These are phyloP conservation scores for Penicillium daleae DNA, from an alignment of 495 filamentous ascomycete species.

Conservation along the genomic window DNA sequence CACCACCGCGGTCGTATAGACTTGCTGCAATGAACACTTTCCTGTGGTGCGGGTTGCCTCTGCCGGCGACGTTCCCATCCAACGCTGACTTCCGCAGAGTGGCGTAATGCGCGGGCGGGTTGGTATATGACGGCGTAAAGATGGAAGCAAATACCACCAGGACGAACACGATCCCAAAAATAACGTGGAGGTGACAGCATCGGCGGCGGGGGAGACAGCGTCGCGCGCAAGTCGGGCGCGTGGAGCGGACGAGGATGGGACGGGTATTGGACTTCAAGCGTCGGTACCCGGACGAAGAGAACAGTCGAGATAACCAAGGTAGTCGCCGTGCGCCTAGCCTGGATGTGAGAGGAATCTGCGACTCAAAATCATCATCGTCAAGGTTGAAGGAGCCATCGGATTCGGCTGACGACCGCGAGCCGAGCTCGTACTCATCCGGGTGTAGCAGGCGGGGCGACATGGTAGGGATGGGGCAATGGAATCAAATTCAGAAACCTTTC, in stretches of 20 bases:
- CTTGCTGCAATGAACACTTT: slow-evolving; percentile 78
- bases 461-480: neutral
- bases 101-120: slow-evolving; percentile 53
- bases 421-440: slow-evolving; percentile 53
- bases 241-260: slow-evolving; percentile 30
- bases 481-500: neutral
- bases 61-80: slow-evolving; percentile 47
- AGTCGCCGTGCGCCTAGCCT: slow-evolving; percentile 29
- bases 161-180: slow-evolving; percentile 67
- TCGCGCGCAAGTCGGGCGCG: slow-evolving; percentile 34
- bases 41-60: slow-evolving; percentile 65
- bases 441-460: slow-evolving; percentile 50
- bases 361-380: slow-evolving; percentile 54
- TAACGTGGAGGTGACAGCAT: slow-evolving; percentile 64
- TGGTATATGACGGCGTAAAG: slow-evolving; percentile 64
- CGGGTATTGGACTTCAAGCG: slow-evolving; percentile 35
- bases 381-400: slow-evolving; percentile 53
- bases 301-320: slow-evolving; percentile 35
- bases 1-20: slow-evolving; percentile 65
- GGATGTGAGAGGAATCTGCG: slow-evolving; percentile 39
- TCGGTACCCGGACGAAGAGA: slow-evolving; percentile 40
- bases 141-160: slow-evolving; percentile 57
- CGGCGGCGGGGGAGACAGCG: slow-evolving; percentile 61
- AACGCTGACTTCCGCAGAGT: slow-evolving; percentile 41
- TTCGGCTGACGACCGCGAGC: slow-evolving; percentile 47